Evolutionary conservation across 148 eudicot species (phyloP).

Genomic region (Selenicereus undatus): DNA sequence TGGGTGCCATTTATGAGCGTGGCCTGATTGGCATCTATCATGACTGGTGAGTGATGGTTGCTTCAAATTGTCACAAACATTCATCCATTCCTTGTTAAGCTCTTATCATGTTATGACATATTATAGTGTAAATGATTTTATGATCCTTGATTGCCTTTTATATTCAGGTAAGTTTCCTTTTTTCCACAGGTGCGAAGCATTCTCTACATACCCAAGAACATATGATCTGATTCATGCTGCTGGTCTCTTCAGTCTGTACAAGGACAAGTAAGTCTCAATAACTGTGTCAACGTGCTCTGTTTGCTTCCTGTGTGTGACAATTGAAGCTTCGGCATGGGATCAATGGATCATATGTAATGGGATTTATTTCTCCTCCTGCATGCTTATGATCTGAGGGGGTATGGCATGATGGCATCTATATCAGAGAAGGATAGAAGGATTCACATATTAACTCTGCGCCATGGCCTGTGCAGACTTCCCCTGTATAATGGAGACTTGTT

Average conservation of each 20-base stretch:
- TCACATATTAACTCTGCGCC: too few relatives aligned
- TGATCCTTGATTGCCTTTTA: not conserved
- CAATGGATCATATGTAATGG: not conserved
- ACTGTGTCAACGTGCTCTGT: not conserved
- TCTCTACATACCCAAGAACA: constrained; percentile 94
- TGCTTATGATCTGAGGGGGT: not conserved
- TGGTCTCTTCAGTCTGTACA: constrained; percentile 79
- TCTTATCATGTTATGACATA: not conserved
- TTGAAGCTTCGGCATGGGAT: not conserved
- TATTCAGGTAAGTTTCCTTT: not conserved
- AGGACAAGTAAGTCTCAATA: constrained; percentile 60
- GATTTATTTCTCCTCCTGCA: not conserved
- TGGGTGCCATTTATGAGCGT: constrained; percentile 79
- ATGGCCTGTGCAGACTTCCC: not conserved
- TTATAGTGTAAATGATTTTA: not conserved
- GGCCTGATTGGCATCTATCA: constrained; percentile 94
- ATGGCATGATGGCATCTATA: not conserved
- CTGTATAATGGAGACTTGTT: not conserved
- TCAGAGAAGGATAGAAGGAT: too few relatives aligned
- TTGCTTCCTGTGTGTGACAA: not conserved
- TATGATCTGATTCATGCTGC: constrained; percentile 90
- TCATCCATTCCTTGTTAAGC: not conserved
- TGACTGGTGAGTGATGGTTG: constrained; percentile 58
- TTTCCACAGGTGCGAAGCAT: constrained; percentile 73
- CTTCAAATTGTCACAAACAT: not conserved